Percentiles rank a stretch among this genome's conserved stretches.
These are phyloP conservation scores for Oryza longistaminata DNA, from an alignment of 176 grass and related monocot genomes.

Conservation along the genomic window DNA sequence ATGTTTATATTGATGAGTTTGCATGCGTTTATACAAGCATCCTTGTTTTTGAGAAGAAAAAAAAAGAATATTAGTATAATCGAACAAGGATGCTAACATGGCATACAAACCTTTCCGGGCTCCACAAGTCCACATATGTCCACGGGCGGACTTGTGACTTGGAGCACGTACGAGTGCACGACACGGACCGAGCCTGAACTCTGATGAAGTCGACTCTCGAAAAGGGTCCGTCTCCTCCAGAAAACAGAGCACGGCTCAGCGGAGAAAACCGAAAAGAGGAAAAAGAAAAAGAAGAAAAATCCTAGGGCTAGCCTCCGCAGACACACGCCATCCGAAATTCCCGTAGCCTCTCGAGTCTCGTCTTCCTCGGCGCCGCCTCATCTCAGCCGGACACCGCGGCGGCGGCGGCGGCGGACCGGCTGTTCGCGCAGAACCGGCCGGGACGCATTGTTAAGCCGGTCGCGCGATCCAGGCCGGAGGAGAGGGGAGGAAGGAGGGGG, in stretches of 20 bases:
- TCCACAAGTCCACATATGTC: too few relatives aligned
- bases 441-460: not conserved
- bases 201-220: not conserved
- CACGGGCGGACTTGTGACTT: not conserved
- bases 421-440: not conserved
- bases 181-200: not conserved
- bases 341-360: not conserved
- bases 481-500: not conserved
- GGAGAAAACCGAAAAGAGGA: not conserved
- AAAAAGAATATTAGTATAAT: too few relatives aligned
- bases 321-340: slow-evolving; percentile 40
- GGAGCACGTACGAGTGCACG: too few relatives aligned
- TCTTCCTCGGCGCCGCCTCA: not conserved
- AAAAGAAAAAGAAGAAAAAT: slow-evolving; percentile 19
- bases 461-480: not conserved
- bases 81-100: too few relatives aligned
- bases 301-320: slow-evolving; percentile 40
- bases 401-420: not conserved
- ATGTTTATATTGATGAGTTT: too few relatives aligned
- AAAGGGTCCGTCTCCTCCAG: slow-evolving; percentile 1
- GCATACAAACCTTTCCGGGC: too few relatives aligned
- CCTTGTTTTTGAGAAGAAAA: too few relatives aligned
- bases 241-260: not conserved
- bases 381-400: slow-evolving; percentile 5
- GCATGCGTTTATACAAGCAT: too few relatives aligned